These are phyloP conservation scores for Perilla frutescens DNA, from an alignment of 257 asterid species.

Conservation along the genomic window DNA sequence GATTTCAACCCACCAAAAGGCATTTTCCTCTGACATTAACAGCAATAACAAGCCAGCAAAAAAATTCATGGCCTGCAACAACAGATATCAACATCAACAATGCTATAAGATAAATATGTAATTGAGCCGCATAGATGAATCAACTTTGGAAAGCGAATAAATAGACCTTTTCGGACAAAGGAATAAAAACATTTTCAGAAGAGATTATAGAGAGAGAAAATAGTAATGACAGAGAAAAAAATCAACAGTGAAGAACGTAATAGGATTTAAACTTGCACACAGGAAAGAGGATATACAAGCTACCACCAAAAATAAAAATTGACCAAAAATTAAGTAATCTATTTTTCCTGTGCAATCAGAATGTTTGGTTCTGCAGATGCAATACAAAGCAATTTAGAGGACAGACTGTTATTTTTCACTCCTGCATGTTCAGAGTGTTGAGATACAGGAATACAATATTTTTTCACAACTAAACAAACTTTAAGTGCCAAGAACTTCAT, in stretches of 20 bases:
- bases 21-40: conserved; percentile 95
- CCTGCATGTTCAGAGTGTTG: neutral
- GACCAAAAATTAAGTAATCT: neutral
- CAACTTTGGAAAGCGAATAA: conserved; percentile 16
- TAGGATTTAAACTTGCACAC: neutral
- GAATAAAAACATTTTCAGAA: neutral
- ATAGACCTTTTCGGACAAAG: neutral
- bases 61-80: conserved; percentile 95
- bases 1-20: conserved; percentile 76
- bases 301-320: neutral
- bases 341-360: neutral
- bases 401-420: neutral
- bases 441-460: neutral
- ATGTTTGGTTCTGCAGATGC: conserved; percentile 3
- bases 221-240: neutral
- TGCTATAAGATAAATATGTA: conserved; percentile 12
- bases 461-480: conserved; percentile 1
- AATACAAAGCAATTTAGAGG: neutral
- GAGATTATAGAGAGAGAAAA: neutral
- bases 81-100: conserved; percentile 37
- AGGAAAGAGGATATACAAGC: neutral
- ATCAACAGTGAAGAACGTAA: conserved; percentile 4
- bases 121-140: conserved; percentile 12
- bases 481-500: conserved; percentile 22
- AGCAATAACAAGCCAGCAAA: conserved; percentile 87